These are phyloP conservation scores for Diaporthe australafricana DNA, from an alignment of 2,329 filamentous ascomycete genomes.

Conservation along the genomic window DNA sequence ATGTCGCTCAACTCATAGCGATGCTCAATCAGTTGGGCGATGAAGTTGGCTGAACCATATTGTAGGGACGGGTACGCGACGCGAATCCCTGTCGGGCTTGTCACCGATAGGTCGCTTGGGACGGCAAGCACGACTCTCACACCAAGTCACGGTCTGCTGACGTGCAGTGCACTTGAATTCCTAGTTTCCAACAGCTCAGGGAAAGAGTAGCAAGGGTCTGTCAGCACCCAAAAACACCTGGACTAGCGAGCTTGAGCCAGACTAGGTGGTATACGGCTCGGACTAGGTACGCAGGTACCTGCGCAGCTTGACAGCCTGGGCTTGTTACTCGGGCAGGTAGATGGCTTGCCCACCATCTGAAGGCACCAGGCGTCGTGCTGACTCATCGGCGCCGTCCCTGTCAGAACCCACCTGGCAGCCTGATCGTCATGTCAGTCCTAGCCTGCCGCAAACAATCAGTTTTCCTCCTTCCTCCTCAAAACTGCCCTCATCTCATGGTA, in stretches of 20 bases:
- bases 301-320: not conserved
- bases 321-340: not conserved
- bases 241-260: no score
- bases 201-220: no score
- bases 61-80: constrained; percentile 17
- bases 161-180: no score
- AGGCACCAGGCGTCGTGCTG: constrained; percentile 10
- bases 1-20: not conserved
- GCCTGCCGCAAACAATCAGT: constrained; percentile 28
- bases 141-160: constrained; percentile 27
- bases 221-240: no score
- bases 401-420: constrained; percentile 2
- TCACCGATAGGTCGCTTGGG: not conserved
- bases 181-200: no score
- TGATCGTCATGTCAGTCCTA: constrained; percentile 21
- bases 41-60: not conserved
- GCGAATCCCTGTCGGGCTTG: constrained; percentile 31
- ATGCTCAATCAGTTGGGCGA: not conserved
- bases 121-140: constrained; percentile 31
- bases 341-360: no score
- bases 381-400: constrained; percentile 3
- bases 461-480: constrained; percentile 25
- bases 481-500: not conserved
- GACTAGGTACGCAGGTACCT: no score
- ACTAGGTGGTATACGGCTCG: no score